A percentile compares a stretch with the other conserved stretches of the same genome.
Evolutionary conservation across 1,139 yeast genomes (phyloP).

Genomic region (Yamadazyma spencermartinsiae): DNA sequence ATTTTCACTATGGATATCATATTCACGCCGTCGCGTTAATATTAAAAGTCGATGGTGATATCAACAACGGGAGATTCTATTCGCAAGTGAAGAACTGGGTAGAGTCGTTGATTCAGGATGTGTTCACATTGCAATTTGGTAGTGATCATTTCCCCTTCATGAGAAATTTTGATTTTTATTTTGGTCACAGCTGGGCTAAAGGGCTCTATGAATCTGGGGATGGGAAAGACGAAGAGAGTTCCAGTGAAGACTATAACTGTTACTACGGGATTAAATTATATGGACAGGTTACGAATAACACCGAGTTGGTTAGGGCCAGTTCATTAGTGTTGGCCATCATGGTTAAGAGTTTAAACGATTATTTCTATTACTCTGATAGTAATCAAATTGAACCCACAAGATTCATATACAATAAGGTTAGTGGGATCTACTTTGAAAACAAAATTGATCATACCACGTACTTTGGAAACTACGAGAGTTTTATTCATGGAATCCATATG

Average conservation of each 20-base stretch:
- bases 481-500: slow-evolving; percentile 94
- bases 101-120: slow-evolving; percentile 63
- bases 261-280: slow-evolving; percentile 73
- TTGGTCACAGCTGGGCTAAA: slow-evolving; percentile 78
- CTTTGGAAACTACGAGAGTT: slow-evolving; percentile 69
- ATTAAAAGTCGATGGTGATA: slow-evolving; percentile 54
- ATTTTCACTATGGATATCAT: slow-evolving; percentile 73
- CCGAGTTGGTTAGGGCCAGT: slow-evolving; percentile 65
- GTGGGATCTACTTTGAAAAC: slow-evolving; percentile 76
- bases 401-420: slow-evolving; percentile 56
- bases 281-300: slow-evolving; percentile 64
- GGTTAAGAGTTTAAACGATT: slow-evolving; percentile 54
- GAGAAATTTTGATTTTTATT: slow-evolving; percentile 68
- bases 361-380: slow-evolving; percentile 53
- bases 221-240: slow-evolving; percentile 73
- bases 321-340: slow-evolving; percentile 62
- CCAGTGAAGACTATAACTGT: slow-evolving; percentile 73
- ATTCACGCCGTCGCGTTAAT: slow-evolving; percentile 69
- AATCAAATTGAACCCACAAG: slow-evolving; percentile 56
- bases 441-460: slow-evolving; percentile 87
- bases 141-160: slow-evolving; percentile 67
- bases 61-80: slow-evolving; percentile 59
- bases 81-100: slow-evolving; percentile 61
- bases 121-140: slow-evolving; percentile 58
- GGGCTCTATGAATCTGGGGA: slow-evolving; percentile 65